Evolutionary conservation across 1,284 basidiomycete genomes (phyloP).

Genomic region (Trametes pubescens): DNA sequence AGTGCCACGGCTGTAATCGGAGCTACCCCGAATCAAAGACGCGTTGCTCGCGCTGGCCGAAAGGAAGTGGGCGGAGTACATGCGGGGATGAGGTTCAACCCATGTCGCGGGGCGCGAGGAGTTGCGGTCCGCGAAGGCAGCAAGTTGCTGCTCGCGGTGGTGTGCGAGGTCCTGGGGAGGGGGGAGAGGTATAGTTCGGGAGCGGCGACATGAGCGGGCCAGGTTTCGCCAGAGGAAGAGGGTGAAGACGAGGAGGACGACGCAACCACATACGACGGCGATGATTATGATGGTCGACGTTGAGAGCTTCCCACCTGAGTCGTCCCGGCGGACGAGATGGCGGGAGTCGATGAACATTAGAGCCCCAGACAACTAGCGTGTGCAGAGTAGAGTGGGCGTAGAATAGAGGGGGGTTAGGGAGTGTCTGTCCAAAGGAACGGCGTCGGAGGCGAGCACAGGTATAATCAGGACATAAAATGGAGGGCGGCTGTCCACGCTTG

Average conservation of each 20-base stretch:
- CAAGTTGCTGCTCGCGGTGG: slow-evolving; percentile 57
- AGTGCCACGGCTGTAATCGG: slow-evolving; percentile 26
- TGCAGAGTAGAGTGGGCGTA: slow-evolving; percentile 6
- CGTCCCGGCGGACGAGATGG: slow-evolving; percentile 27
- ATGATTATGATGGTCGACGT: slow-evolving; percentile 55
- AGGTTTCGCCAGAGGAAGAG: slow-evolving; percentile 50
- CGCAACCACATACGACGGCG: slow-evolving; percentile 51
- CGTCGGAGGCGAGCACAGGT: not conserved
- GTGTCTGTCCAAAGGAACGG: slow-evolving; percentile 24
- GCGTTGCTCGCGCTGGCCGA: slow-evolving; percentile 38
- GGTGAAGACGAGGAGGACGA: slow-evolving; percentile 50
- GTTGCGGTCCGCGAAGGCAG: slow-evolving; percentile 39
- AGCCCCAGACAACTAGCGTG: slow-evolving; percentile 5
- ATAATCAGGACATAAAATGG: slow-evolving; percentile 27
- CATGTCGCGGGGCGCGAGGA: slow-evolving; percentile 35
- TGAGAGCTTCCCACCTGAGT: slow-evolving; percentile 39
- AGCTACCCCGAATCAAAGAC: slow-evolving; percentile 39
- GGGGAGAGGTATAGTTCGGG: slow-evolving; percentile 56
- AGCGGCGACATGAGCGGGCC: slow-evolving; percentile 42
- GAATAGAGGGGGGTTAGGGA: slow-evolving; percentile 1
- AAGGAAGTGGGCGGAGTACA: slow-evolving; percentile 27
- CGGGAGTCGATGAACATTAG: slow-evolving; percentile 7
- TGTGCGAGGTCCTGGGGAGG: slow-evolving; percentile 68
- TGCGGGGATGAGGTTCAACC: slow-evolving; percentile 29
- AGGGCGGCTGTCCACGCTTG: slow-evolving; percentile 21